A percentile compares a stretch with the other conserved stretches of the same genome.
Conservation (phyloP, 257 asterid genomes). For the Echites panduratus region DNA sequence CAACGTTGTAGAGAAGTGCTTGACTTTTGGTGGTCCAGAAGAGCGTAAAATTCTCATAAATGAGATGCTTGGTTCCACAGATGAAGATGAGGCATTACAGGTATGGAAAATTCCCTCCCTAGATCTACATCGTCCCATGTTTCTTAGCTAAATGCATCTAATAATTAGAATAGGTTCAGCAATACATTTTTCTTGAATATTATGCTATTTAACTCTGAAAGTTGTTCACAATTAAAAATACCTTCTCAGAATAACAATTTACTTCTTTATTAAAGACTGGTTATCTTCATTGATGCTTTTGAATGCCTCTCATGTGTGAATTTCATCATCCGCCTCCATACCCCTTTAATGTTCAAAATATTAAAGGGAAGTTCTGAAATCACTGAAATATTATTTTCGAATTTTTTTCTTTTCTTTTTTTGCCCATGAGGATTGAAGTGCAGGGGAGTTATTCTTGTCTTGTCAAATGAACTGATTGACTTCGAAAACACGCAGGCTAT, state of each 20-base stretch:
- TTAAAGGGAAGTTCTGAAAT: too few species aligned
- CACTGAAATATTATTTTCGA: background rate
- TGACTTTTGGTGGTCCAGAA: constrained; percentile 61
- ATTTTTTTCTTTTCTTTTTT: background rate
- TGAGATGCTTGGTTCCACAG: constrained; percentile 87
- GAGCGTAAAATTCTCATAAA: constrained; percentile 63
- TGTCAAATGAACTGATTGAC: background rate
- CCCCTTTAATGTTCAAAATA: background rate
- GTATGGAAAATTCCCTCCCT: constrained; percentile 20
- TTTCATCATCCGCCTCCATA: background rate
- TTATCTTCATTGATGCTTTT: background rate
- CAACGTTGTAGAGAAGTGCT: constrained; percentile 86
- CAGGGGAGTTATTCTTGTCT: background rate
- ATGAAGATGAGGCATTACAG: constrained; percentile 87
- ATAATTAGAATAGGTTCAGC: background rate
- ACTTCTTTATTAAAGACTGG: background rate
- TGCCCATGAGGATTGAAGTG: background rate
- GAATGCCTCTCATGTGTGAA: background rate
- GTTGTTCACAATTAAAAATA: background rate
- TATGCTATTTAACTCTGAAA: background rate
- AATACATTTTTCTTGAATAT: background rate
- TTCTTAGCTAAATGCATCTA: background rate
- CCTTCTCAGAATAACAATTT: background rate
- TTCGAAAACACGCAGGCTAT: constrained; percentile 44
- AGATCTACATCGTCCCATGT: too few species aligned